Conservation (phyloP, 2,329 filamentous ascomycete genomes). For the Apiospora koreana region DNA sequence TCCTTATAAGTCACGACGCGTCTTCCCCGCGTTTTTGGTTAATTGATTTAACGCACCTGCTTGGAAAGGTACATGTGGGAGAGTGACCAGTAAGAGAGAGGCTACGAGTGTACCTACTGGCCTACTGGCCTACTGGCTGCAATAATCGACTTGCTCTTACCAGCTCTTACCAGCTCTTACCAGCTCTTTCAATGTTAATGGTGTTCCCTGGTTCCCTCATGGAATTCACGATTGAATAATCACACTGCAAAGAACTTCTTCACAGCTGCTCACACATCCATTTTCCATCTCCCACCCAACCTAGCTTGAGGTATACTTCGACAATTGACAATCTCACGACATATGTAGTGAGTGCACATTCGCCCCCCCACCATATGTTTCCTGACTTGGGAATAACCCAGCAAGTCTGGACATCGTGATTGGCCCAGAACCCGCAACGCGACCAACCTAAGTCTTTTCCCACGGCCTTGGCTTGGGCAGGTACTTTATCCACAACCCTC, state of each 20-base stretch:
- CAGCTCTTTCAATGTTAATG: no score
- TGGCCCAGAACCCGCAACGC: conserved; percentile 4
- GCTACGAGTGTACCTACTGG: background rate
- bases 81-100: background rate
- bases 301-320: no score
- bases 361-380: background rate
- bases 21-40: background rate
- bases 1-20: background rate
- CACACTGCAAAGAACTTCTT: no score
- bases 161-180: background rate
- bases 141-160: background rate
- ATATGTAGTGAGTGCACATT: no score
- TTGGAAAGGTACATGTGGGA: background rate
- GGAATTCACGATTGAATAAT: no score
- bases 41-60: background rate
- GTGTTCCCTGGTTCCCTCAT: no score
- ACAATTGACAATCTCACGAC: no score
- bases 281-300: no score
- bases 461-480: background rate
- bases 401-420: background rate
- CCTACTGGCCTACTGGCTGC: background rate
- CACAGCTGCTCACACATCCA: no score
- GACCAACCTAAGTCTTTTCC: conserved; percentile 4
- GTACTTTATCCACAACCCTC: conserved; percentile 7
- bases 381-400: conserved; percentile 7